A percentile compares a stretch with the other conserved stretches of the same genome.
phyloP scores from a whole-genome alignment of 148 eudicot species.

The Amaranthus palmeri region DNA sequence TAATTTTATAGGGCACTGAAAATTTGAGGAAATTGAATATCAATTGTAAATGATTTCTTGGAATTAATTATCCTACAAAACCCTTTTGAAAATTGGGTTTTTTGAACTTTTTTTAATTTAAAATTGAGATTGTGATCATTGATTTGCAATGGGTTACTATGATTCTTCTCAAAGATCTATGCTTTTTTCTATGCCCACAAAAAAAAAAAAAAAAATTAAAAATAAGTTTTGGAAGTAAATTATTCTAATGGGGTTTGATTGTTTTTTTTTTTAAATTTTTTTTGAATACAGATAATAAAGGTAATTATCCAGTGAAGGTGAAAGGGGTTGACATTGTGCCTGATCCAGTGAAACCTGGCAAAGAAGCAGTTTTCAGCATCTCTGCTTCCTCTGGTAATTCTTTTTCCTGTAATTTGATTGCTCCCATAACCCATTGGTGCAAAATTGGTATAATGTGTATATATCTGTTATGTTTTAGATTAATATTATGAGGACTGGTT shows the following conservation, averaged over 20 bases:
- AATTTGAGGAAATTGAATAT: not conserved
- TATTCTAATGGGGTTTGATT: no score
- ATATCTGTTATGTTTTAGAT: not conserved
- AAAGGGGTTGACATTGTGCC: slow-evolving; percentile 34
- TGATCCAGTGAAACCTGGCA: slow-evolving; percentile 37
- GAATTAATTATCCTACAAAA: not conserved
- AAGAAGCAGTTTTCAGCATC: slow-evolving; percentile 35
- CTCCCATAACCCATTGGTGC: no score
- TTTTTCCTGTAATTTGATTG: not conserved
- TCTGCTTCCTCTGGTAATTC: slow-evolving; percentile 39
- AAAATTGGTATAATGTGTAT: no score
- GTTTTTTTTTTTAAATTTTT: not conserved
- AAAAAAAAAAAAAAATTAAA: no score
- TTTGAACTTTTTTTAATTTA: not conserved
- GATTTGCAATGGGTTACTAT: slow-evolving; percentile 1
- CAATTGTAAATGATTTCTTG: not conserved
- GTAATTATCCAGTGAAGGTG: slow-evolving; percentile 37
- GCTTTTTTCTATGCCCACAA: not conserved
- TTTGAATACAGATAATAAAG: slow-evolving; percentile 34
- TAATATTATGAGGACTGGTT: not conserved
- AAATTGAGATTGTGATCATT: not conserved
- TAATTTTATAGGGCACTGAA: no score
- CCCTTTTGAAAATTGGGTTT: not conserved
- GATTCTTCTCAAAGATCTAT: not conserved
- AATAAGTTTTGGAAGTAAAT: no score